Conservation (phyloP, 2,329 filamentous ascomycete genomes). For the Colletotrichum camelliae region DNA sequence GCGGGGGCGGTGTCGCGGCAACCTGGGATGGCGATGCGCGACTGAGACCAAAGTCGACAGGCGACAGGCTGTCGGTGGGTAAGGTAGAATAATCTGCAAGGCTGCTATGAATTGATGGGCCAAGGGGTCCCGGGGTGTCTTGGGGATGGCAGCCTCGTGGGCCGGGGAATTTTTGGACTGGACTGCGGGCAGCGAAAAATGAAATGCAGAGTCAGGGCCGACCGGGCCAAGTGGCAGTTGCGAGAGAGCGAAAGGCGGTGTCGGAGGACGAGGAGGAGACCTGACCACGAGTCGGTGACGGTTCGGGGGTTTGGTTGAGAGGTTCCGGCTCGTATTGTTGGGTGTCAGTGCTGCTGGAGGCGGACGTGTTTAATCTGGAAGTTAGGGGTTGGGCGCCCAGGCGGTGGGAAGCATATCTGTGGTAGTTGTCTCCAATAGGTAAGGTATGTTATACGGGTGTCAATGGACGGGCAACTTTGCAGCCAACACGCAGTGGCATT, state of each 20-base stretch:
- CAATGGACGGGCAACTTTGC: neutral
- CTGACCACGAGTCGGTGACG: neutral
- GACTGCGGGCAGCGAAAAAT: neutral
- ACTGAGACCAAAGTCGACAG: neutral
- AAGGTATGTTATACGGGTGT: neutral
- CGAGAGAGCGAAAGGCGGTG: slow-evolving; percentile 11
- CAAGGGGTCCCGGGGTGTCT: neutral
- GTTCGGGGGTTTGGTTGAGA: neutral
- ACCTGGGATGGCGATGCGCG: slow-evolving; percentile 3
- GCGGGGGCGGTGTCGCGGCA: slow-evolving; percentile 6
- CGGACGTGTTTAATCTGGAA: neutral
- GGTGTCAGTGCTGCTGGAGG: neutral
- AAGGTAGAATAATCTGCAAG: slow-evolving; percentile 8
- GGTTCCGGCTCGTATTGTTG: neutral
- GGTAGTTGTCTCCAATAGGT: neutral
- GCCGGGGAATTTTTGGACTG: slow-evolving; percentile 2
- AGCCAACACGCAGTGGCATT: neutral
- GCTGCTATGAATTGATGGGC: neutral
- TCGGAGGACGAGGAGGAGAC: neutral
- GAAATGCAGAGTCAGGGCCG: neutral
- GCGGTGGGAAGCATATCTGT: neutral
- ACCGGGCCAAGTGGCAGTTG: slow-evolving; percentile 1
- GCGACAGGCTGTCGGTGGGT: neutral
- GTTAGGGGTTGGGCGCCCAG: slow-evolving; percentile 11
- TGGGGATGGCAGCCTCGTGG: slow-evolving; percentile 7